Conservation (phyloP, 352 stramenopile species). For the Phytophthora pisi region DNA sequence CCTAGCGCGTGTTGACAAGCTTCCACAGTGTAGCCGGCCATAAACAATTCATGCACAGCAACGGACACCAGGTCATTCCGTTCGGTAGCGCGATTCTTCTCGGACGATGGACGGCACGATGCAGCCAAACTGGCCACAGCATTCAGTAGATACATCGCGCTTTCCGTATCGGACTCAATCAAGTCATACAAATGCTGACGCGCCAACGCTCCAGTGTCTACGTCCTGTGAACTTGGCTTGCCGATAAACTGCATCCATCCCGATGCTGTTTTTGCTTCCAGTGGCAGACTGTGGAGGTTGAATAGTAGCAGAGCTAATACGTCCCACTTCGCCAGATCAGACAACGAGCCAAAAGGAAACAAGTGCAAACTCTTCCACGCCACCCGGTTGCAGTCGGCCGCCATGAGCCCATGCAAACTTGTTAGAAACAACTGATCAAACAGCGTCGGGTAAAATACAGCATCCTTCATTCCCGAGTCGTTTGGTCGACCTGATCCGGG, state of each 20-base stretch:
- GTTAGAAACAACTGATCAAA: slow-evolving; percentile 89
- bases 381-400: slow-evolving; percentile 78
- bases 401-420: slow-evolving; percentile 72
- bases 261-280: slow-evolving; percentile 56
- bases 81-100: slow-evolving; percentile 10
- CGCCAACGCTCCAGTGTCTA: slow-evolving; percentile 38
- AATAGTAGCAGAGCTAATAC: slow-evolving; percentile 79
- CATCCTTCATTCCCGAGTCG: slow-evolving; percentile 24
- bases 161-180: slow-evolving; percentile 67
- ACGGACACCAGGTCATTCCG: slow-evolving; percentile 57
- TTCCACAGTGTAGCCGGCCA: slow-evolving; percentile 60
- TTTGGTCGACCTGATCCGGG: slow-evolving; percentile 40
- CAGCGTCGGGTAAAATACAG: slow-evolving; percentile 72
- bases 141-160: slow-evolving; percentile 71
- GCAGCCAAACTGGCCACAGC: slow-evolving; percentile 67
- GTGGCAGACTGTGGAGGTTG: slow-evolving; percentile 65
- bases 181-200: slow-evolving; percentile 63
- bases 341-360: slow-evolving; percentile 77
- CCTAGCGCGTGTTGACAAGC: slow-evolving; percentile 51
- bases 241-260: slow-evolving; percentile 78
- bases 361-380: slow-evolving; percentile 73
- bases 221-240: slow-evolving; percentile 33
- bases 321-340: slow-evolving; percentile 83
- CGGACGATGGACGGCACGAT: slow-evolving; percentile 23
- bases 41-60: slow-evolving; percentile 73